Conservation (phyloP, 176 grass and related monocot species). For the Carex myosuroides region DNA sequence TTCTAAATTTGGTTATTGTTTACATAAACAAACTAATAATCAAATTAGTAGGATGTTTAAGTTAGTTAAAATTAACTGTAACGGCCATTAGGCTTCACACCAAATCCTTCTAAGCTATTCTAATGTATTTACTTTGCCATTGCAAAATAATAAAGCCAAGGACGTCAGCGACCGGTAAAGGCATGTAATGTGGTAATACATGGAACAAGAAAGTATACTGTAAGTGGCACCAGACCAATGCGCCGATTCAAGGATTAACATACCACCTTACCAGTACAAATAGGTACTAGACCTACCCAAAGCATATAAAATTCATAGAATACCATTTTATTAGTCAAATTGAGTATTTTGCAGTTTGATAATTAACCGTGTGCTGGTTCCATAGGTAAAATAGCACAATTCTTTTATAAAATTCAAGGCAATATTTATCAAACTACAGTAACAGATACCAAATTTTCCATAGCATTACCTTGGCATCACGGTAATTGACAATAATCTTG, state of each 20-base stretch:
- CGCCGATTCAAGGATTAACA: background rate
- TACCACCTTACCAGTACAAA: background rate
- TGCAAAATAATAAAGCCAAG: background rate
- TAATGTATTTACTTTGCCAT: background rate
- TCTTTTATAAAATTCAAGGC: background rate
- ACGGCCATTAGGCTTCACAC: background rate
- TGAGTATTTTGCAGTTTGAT: background rate
- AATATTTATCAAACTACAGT: background rate
- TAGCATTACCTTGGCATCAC: constrained; percentile 57
- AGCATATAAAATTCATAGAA: background rate
- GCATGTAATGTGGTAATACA: background rate
- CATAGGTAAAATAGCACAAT: background rate
- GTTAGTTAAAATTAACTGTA: background rate
- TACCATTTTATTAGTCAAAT: background rate
- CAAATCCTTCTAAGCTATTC: background rate
- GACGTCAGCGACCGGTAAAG: background rate
- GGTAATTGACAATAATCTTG: constrained; percentile 88
- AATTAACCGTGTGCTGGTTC: background rate
- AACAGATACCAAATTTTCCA: background rate
- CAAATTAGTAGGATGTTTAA: background rate
- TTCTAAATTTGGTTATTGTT: background rate
- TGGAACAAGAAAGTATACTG: background rate
- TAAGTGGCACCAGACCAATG: background rate
- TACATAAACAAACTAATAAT: background rate
- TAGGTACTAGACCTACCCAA: background rate